A percentile compares a stretch with the other conserved stretches of the same genome.
These are phyloP conservation scores for Xylariaceae sp. DNA, from an alignment of 2,329 filamentous ascomycete genomes.

Conservation along the genomic window DNA sequence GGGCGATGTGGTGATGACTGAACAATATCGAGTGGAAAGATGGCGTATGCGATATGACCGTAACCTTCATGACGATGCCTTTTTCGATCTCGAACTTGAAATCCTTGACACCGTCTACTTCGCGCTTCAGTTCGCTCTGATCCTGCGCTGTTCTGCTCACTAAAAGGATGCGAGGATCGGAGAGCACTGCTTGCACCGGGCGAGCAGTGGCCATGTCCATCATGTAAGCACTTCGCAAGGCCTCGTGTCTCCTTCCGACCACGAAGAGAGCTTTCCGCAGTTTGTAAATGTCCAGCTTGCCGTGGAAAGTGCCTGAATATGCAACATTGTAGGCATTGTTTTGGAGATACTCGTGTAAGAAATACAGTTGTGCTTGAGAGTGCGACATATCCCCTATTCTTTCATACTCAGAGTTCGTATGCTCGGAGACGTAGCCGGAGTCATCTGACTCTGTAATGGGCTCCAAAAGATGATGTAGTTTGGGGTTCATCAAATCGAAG, in stretches of 20 bases:
- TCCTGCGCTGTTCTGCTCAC: not conserved
- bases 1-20: conserved; percentile 45
- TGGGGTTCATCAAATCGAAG: too few relatives aligned
- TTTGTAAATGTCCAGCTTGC: not conserved
- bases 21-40: conserved; percentile 39
- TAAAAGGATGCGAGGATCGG: not conserved
- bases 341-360: conserved; percentile 7
- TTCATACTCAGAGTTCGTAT: too few relatives aligned
- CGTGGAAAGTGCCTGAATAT: not conserved
- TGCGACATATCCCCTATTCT: conserved; percentile 8
- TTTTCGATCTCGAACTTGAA: conserved; percentile 6
- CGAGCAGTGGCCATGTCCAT: not conserved
- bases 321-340: conserved; percentile 10
- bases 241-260: conserved; percentile 2
- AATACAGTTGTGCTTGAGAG: conserved; percentile 9
- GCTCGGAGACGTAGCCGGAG: too few relatives aligned
- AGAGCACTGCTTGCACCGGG: conserved; percentile 1
- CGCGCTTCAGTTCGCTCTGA: not conserved
- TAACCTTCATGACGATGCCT: not conserved
- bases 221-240: conserved; percentile 1
- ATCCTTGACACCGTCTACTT: not conserved
- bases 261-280: not conserved
- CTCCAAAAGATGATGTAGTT: too few relatives aligned
- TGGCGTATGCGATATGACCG: conserved; percentile 24
- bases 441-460: too few relatives aligned